These are phyloP conservation scores for Paulownia fortunei DNA, from an alignment of 257 asterid species.

Conservation along the genomic window DNA sequence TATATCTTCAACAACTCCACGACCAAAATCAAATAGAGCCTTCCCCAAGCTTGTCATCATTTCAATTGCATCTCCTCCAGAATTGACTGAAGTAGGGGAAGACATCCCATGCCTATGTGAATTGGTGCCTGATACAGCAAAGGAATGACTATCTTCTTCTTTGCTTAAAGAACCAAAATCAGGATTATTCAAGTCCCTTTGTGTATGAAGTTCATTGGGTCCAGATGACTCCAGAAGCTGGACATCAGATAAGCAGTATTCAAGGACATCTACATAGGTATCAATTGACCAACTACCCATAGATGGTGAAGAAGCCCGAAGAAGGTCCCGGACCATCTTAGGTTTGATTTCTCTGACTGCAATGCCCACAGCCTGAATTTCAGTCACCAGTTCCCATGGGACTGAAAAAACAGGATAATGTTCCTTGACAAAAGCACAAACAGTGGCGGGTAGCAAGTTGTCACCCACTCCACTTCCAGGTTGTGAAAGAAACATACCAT, in stretches of 20 bases:
- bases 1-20: slow-evolving; percentile 95
- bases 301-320: slow-evolving; percentile 75
- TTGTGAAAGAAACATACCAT: slow-evolving; percentile 97
- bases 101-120: slow-evolving; percentile 46
- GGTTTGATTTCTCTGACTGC: slow-evolving; percentile 88
- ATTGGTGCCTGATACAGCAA: slow-evolving; percentile 49
- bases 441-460: slow-evolving; percentile 82
- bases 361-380: slow-evolving; percentile 84
- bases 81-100: slow-evolving; percentile 54
- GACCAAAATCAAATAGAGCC: slow-evolving; percentile 92
- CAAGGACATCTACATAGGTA: slow-evolving; percentile 86
- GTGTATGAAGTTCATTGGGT: slow-evolving; percentile 37
- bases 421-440: slow-evolving; percentile 92
- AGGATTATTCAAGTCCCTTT: slow-evolving; percentile 44
- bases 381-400: slow-evolving; percentile 95
- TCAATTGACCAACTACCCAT: slow-evolving; percentile 68
- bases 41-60: slow-evolving; percentile 89
- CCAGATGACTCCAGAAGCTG: slow-evolving; percentile 57
- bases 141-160: slow-evolving; percentile 44
- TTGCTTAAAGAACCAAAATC: slow-evolving; percentile 42
- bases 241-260: slow-evolving; percentile 91
- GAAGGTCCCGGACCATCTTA: slow-evolving; percentile 92
- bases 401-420: slow-evolving; percentile 97
- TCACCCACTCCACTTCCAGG: slow-evolving; percentile 87
- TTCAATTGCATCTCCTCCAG: slow-evolving; percentile 96